Percentiles rank a stretch among this genome's conserved stretches.
phyloP scores from a whole-genome alignment of 2,329 filamentous ascomycete genomes.

The Dactylellina drechsleri region DNA sequence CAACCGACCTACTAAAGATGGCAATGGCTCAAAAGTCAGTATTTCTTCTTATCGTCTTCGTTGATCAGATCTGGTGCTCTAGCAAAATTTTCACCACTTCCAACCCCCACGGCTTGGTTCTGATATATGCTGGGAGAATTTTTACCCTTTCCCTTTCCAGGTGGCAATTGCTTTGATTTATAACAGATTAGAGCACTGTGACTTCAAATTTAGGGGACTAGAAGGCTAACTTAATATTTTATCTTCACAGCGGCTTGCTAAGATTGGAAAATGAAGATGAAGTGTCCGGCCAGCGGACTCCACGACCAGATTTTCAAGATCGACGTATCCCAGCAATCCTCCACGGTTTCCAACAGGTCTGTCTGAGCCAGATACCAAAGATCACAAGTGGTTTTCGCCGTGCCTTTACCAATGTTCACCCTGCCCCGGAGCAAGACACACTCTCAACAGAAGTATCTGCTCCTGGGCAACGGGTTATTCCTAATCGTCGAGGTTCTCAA shows the following conservation, averaged over 20 bases:
- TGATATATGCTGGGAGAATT: background rate
- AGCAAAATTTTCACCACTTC: background rate
- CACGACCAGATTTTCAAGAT: slow-evolving; percentile 90
- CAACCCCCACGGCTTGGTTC: background rate
- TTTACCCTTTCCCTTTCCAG: background rate
- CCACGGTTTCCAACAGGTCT: slow-evolving; percentile 98
- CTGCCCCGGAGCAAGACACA: slow-evolving; percentile 17
- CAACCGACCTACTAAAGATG: slow-evolving; percentile 58
- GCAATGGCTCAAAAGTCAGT: slow-evolving; percentile 58
- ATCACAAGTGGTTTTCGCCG: slow-evolving; percentile 30
- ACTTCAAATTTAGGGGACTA: too few species aligned
- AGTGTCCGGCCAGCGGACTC: slow-evolving; percentile 89
- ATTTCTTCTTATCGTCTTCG: background rate
- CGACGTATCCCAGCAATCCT: slow-evolving; percentile 95
- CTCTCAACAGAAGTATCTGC: slow-evolving; percentile 39
- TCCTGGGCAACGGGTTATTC: slow-evolving; percentile 14
- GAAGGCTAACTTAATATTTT: slow-evolving; percentile 22
- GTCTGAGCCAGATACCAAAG: slow-evolving; percentile 78
- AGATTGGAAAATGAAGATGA: slow-evolving; percentile 68
- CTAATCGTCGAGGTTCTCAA: slow-evolving; percentile 15
- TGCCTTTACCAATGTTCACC: slow-evolving; percentile 27
- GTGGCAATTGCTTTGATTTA: slow-evolving; percentile 8
- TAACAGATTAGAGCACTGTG: too few species aligned
- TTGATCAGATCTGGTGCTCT: background rate
- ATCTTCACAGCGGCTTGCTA: slow-evolving; percentile 41